Base-by-base conservation (phyloP, 1,139 yeast genomes). In the Saccharomycopsis phalli region DNA sequence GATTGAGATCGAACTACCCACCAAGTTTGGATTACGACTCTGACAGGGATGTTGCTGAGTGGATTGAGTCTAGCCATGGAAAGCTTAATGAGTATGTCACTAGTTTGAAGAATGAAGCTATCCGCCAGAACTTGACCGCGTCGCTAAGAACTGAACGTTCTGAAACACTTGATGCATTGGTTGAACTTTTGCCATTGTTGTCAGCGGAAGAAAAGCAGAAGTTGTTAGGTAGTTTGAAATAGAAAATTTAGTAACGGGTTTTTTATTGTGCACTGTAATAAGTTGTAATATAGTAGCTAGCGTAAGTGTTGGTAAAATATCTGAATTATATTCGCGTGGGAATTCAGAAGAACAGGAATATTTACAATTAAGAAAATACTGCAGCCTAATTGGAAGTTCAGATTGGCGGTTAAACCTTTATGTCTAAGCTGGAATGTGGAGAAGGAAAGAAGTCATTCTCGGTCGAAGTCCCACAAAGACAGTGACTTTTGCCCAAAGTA, bases 1-100 rank as follows among this genome's bases (percentile, higher is more conserved):
- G 95, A 65, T 66, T 91, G 55, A 81, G 80, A 71, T 79, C 94
- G 46, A 83, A 94, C 91, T 80, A 63, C 65, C 84, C 94, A 46
- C 62, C 71, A n/a, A 69, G 80, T 35, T 71, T 81, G 47, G 81
- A 83, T 55, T 69, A 68, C 47, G 81, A 77, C 30, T 69, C 82
- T 51, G 96, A 91, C 59, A 69, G 69, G 55, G 82, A 73, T 27
- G 94, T 87, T 48, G 86, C 94, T 46, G 70, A 68, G 46, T 88
- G 93, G 88, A 80, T 87, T 53, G 95, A 86, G 62, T 77, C 76
- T 49, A 77, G 81, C 61, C 91, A 79, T 58, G 64, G 68, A 45
- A 62, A 69, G 49, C 68, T 84, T 50, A 80, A 79, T 47, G 65
- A 69, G 39, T 70, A 69, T 52, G 67, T 86, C 53, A 76, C 71